Base-by-base conservation (phyloP, 495 filamentous ascomycete genomes). In the Trichoderma gamsii region DNA sequence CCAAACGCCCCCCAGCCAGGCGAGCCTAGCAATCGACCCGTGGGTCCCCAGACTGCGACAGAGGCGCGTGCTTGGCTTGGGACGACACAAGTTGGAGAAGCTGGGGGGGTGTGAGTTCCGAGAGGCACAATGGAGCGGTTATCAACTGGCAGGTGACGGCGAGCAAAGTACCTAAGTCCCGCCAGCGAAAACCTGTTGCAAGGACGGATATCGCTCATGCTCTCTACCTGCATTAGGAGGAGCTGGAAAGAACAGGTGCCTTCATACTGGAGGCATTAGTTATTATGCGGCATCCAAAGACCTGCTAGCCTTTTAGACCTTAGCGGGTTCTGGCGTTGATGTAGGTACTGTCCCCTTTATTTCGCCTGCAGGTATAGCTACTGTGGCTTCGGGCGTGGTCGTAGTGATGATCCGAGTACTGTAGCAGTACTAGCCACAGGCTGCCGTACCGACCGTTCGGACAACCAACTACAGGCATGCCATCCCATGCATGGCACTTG, bases 281-380 rank as follows among this genome's bases (percentile, higher is more conserved):
- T 32, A 9, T 52, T 32, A 9, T 32, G 27, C 23, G 56, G 25
- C 25, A 61, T 61, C 56, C 51, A 56, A n/a, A 61, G 56, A 61
- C 56, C 56, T 61, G 16, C 23, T 61, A 61, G 56, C 56, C 56
- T 61, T 8, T 61, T 61, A 4, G 12, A 11, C 56, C 25, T 16
- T 61, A 61, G 56, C 16, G 56, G 56, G 32, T 61, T 61, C 27
- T 61, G 56, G 23, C n/a, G 56, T 25, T 61, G 56, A 61, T 61
- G 18, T 23, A 29, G 15, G 3, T 61, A 29, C 11, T 29, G 25
- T 61, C 56, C 27, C 56, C 56, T 61, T 61, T 61, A 61, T 61
- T 21, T 61, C 56, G 56, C 56, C 56, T 61, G 35, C 35, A 38
- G 8, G 35, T 38, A 32, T 61, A 8, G 56, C 25, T 61, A 21